Evolutionary conservation across 2,329 filamentous ascomycete species (phyloP).

Genomic region (Stachybotrys chartarum): DNA sequence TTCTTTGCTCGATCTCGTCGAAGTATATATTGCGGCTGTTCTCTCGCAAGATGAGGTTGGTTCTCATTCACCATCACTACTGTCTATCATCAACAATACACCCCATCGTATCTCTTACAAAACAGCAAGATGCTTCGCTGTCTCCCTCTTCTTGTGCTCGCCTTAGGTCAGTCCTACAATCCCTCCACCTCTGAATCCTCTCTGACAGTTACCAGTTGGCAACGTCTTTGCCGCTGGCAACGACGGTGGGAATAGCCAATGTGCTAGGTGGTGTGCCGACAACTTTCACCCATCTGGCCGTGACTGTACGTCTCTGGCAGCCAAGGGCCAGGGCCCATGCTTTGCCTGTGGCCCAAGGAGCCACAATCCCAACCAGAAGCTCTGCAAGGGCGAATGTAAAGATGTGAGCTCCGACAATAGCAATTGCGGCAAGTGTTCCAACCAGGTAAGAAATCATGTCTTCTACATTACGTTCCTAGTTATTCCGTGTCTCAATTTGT

Average conservation of each 20-base stretch:
- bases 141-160: neutral
- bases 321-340: neutral
- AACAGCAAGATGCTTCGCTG: constrained; percentile 3
- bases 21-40: too few species aligned
- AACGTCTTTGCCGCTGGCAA: neutral
- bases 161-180: neutral
- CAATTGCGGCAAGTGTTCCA: neutral
- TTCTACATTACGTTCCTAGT: neutral
- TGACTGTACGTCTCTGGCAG: neutral
- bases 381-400: neutral
- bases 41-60: too few species aligned
- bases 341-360: neutral
- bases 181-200: neutral
- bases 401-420: neutral
- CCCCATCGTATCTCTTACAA: neutral
- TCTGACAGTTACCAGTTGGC: neutral
- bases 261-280: neutral
- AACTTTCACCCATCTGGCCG: neutral
- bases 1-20: too few species aligned
- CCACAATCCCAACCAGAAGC: neutral
- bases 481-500: neutral
- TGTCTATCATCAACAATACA: too few species aligned
- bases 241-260: neutral
- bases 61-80: too few species aligned
- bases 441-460: neutral